Conservation (phyloP, 148 eudicot genomes). For the Camellia lanceoleosa region DNA sequence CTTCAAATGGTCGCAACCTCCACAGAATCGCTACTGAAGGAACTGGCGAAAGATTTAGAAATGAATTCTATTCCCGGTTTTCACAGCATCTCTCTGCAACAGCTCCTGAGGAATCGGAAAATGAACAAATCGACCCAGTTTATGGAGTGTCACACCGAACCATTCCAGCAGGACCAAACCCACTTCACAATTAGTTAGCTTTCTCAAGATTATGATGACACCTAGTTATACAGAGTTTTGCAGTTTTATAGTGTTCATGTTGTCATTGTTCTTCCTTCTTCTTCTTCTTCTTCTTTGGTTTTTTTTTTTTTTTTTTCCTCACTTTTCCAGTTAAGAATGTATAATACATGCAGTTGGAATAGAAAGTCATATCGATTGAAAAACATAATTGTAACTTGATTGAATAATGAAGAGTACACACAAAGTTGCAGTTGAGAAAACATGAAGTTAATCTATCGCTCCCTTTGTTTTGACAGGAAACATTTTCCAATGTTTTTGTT, state of each 20-base stretch:
- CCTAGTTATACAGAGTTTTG: constrained; percentile 14
- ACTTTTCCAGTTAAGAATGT: constrained; percentile 4
- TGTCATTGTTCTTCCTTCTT: background rate
- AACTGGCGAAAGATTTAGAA: constrained; percentile 2
- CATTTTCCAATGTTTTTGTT: too few species aligned
- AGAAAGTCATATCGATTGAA: constrained; percentile 1
- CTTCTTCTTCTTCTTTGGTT: too few species aligned
- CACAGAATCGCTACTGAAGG: constrained; percentile 11
- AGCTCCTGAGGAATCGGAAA: constrained; percentile 25
- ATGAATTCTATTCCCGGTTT: constrained; percentile 8
- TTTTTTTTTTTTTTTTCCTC: background rate
- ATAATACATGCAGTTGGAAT: background rate
- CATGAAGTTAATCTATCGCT: background rate
- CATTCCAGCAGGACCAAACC: constrained; percentile 73
- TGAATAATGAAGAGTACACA: background rate
- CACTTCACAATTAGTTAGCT: constrained; percentile 58
- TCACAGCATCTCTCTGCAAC: constrained; percentile 32
- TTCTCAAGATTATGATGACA: constrained; percentile 13
- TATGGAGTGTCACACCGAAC: constrained; percentile 37
- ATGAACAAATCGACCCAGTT: constrained; percentile 1
- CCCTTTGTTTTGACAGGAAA: too few species aligned
- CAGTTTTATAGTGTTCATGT: constrained; percentile 13
- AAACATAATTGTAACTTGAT: background rate
- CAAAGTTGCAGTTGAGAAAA: background rate
- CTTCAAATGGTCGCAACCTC: constrained; percentile 32